phyloP scores from a whole-genome alignment of 164 flowering plant genomes.

The Chloranthus sessilifolius region DNA sequence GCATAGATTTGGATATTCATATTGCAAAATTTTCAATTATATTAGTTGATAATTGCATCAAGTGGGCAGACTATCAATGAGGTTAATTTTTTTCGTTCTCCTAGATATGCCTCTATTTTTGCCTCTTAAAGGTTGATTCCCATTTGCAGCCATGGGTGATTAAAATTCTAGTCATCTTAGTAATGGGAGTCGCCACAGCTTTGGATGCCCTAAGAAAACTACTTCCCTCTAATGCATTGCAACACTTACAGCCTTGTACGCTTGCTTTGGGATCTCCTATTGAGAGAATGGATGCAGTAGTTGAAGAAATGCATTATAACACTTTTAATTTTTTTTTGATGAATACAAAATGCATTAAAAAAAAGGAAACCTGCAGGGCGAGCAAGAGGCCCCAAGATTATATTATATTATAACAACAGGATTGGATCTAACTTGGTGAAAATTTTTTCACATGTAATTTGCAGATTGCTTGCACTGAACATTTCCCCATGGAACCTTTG shows the following conservation, averaged over 20 bases:
- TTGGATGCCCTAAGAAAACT: conserved; percentile 54
- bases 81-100: background rate
- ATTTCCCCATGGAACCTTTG: too few species aligned
- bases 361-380: too few species aligned
- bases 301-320: too few species aligned
- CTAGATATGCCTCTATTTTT: background rate
- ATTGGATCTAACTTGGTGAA: too few species aligned
- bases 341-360: too few species aligned
- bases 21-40: background rate
- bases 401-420: too few species aligned
- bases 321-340: too few species aligned
- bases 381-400: too few species aligned
- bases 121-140: conserved; percentile 3
- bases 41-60: background rate
- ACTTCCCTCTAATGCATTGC: conserved; percentile 52
- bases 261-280: conserved; percentile 68
- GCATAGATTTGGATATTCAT: too few species aligned
- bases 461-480: too few species aligned
- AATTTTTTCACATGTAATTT: too few species aligned
- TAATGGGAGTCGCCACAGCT: conserved; percentile 85
- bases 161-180: conserved; percentile 67
- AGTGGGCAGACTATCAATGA: background rate
- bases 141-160: conserved; percentile 66
- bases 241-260: conserved; percentile 38
- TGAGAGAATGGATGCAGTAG: conserved; percentile 77